phyloP scores from a whole-genome alignment of 129 eudicot genomes.

The Flaveria brownii region DNA sequence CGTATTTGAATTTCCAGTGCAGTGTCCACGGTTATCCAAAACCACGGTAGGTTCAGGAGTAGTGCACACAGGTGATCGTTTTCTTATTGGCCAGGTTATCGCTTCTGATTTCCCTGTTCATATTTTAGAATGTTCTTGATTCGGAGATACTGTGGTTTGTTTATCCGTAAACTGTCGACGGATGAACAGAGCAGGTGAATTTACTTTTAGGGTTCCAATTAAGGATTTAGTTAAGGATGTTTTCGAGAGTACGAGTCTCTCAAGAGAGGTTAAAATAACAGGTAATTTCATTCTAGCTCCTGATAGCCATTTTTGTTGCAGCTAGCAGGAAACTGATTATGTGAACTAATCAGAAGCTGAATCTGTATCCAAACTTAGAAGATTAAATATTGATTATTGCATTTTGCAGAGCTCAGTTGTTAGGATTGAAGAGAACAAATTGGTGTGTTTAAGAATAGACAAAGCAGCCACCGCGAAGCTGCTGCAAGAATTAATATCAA shows the following conservation, averaged over 20 bases:
- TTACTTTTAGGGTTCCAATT: too few species aligned
- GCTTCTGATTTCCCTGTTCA: too few species aligned
- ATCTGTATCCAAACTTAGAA: background rate
- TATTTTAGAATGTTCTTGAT: too few species aligned
- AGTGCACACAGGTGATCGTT: too few species aligned
- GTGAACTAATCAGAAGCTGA: background rate
- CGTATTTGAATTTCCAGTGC: too few species aligned
- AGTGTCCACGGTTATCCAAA: too few species aligned
- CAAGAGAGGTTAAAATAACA: background rate
- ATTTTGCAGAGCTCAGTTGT: background rate
- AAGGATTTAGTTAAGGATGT: too few species aligned
- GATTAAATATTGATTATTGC: background rate
- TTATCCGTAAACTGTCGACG: too few species aligned
- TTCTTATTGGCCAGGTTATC: too few species aligned
- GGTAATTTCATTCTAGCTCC: background rate
- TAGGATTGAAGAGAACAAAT: conserved; percentile 52
- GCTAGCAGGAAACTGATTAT: background rate
- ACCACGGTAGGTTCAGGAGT: too few species aligned
- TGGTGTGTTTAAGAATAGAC: conserved; percentile 71
- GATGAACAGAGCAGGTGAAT: too few species aligned
- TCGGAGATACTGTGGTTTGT: background rate
- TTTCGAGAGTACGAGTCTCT: background rate
- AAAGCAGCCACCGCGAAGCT: conserved; percentile 77
- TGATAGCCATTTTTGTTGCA: background rate
- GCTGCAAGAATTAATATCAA: conserved; percentile 67